Conservation (phyloP, 148 eudicot species). For the Cornus kousa region DNA sequence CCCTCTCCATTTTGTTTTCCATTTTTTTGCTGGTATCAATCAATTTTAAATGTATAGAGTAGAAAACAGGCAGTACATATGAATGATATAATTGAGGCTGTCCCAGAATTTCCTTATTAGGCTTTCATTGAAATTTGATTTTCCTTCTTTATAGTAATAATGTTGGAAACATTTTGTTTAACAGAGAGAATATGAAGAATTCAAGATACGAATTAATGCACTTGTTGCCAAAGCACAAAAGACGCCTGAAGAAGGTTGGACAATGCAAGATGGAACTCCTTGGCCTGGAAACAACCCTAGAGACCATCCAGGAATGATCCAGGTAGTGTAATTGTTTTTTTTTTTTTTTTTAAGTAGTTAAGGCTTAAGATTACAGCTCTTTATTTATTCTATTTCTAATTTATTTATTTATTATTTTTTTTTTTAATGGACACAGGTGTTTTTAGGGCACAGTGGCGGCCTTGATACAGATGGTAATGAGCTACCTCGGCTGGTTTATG, state of each 20-base stretch:
- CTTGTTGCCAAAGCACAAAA: conserved; percentile 22
- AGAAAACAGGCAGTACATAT: too few species aligned
- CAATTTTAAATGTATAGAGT: too few species aligned
- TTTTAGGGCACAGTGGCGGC: conserved; percentile 65
- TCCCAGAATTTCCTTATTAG: too few species aligned
- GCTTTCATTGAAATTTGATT: too few species aligned
- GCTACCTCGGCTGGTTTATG: conserved; percentile 62
- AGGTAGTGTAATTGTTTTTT: conserved; percentile 14
- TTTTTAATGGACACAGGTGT: conserved; percentile 36
- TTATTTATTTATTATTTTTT: neutral
- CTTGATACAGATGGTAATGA: conserved; percentile 62
- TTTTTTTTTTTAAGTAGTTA: neutral
- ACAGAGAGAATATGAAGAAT: conserved; percentile 32
- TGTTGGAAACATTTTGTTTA: neutral
- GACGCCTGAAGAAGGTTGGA: conserved; percentile 28
- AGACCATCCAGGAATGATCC: conserved; percentile 30
- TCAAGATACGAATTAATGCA: conserved; percentile 22
- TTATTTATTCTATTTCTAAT: neutral
- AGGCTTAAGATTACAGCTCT: neutral
- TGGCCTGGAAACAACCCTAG: conserved; percentile 29
- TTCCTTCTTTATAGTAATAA: too few species aligned
- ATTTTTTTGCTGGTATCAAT: too few species aligned
- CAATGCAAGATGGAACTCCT: conserved; percentile 30
- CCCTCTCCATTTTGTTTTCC: too few species aligned
- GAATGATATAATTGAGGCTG: too few species aligned